A percentile compares a stretch with the other conserved stretches of the same genome.
phyloP scores from a whole-genome alignment of 768 basidiomycete genomes.

The Cystobasidium onofrii region DNA sequence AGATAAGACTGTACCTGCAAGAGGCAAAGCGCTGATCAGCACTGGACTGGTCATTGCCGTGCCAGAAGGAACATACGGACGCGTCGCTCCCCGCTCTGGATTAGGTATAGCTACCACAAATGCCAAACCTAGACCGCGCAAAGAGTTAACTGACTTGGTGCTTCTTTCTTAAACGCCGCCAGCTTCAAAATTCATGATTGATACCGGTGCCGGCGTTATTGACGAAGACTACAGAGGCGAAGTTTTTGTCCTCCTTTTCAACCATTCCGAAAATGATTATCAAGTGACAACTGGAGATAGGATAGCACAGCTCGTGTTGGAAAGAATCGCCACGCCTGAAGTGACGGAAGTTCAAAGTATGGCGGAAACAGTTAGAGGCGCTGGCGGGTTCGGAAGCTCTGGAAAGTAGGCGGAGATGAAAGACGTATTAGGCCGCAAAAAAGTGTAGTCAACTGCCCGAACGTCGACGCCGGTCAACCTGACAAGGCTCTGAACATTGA shows the following conservation, averaged over 20 bases:
- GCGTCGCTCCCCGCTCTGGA: conserved; percentile 89
- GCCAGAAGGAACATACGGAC: conserved; percentile 86
- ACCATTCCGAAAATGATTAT: conserved; percentile 81
- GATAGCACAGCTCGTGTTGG: conserved; percentile 89
- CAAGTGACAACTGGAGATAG: conserved; percentile 90
- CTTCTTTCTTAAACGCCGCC: neutral
- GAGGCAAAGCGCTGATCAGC: conserved; percentile 81
- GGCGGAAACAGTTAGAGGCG: conserved; percentile 73
- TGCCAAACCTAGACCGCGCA: conserved; percentile 41
- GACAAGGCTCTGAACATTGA: too few relatives aligned
- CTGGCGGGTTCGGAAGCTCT: conserved; percentile 87
- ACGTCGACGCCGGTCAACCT: too few relatives aligned
- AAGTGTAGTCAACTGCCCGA: too few relatives aligned
- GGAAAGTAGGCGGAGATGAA: conserved; percentile 48
- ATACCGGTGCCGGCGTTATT: conserved; percentile 93
- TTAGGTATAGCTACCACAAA: too few relatives aligned
- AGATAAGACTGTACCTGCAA: conserved; percentile 70
- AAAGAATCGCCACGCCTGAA: conserved; percentile 77
- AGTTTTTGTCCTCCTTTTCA: conserved; percentile 86
- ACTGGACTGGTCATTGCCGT: conserved; percentile 90
- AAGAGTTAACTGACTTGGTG: neutral
- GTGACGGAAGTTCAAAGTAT: conserved; percentile 87
- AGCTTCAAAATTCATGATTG: conserved; percentile 97
- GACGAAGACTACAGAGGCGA: conserved; percentile 93
- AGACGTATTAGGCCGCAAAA: neutral